Conservation (phyloP, 2,329 filamentous ascomycete genomes). For the Penicillium decumbens region DNA sequence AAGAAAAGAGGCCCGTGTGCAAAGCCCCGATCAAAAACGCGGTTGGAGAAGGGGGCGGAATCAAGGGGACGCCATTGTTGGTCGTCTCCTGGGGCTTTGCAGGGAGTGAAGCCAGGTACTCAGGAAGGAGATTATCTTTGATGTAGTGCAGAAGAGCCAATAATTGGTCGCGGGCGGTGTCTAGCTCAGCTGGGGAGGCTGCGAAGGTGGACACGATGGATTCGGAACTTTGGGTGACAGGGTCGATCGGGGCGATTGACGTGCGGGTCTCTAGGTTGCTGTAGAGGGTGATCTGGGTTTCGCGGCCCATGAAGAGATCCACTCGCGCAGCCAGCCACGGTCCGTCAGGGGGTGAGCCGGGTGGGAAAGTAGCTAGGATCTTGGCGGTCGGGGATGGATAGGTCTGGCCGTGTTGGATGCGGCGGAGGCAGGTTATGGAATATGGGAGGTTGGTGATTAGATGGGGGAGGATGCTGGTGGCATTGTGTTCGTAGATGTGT, state of each 20-base stretch:
- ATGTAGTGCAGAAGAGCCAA: conserved; percentile 27
- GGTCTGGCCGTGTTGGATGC: conserved; percentile 37
- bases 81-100: not conserved
- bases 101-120: conserved; percentile 24
- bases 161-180: conserved; percentile 25
- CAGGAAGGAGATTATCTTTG: conserved; percentile 24
- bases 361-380: conserved; percentile 33
- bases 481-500: conserved; percentile 20
- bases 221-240: conserved; percentile 1
- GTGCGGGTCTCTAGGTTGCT: conserved; percentile 37
- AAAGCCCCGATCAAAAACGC: conserved; percentile 38
- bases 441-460: conserved; percentile 37
- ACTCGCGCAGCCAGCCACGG: conserved; percentile 42
- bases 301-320: conserved; percentile 36
- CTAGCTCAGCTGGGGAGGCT: conserved; percentile 7
- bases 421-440: conserved; percentile 35
- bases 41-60: conserved; percentile 25
- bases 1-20: conserved; percentile 31
- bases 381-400: conserved; percentile 32
- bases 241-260: conserved; percentile 17
- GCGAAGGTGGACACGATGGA: conserved; percentile 15
- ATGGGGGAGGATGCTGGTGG: conserved; percentile 20
- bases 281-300: conserved; percentile 43
- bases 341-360: conserved; percentile 9
- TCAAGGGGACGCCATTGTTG: conserved; percentile 13